Evolutionary conservation across 805 yeast species (phyloP).

Genomic region (Sugiyamaella floridensis): DNA sequence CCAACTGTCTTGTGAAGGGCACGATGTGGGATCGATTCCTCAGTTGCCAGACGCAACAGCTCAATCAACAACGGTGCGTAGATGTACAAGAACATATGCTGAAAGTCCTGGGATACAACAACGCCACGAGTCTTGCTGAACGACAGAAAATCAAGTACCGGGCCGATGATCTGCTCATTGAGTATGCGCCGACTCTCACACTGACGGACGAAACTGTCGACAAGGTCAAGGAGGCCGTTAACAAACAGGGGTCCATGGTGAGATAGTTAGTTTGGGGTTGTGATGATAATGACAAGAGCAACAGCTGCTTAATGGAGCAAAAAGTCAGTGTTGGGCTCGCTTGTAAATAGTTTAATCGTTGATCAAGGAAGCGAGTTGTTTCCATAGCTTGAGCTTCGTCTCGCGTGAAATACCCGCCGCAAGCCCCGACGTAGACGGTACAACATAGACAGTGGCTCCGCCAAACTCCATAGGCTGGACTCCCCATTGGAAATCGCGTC

Average conservation of each 20-base stretch:
- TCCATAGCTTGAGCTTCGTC: constrained; percentile 47
- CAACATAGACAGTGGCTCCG: constrained; percentile 41
- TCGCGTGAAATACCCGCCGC: constrained; percentile 45
- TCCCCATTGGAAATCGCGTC: constrained; percentile 49
- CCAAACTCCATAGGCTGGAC: constrained; percentile 28
- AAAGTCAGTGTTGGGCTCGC: too few species aligned
- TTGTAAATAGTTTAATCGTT: not conserved
- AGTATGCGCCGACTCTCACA: constrained; percentile 15
- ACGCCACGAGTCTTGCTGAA: constrained; percentile 14
- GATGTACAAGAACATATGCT: constrained; percentile 26
- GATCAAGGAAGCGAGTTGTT: constrained; percentile 27
- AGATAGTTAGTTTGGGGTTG: not conserved
- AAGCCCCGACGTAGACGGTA: constrained; percentile 69
- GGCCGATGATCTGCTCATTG: constrained; percentile 28
- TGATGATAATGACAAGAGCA: not conserved
- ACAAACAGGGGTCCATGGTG: not conserved
- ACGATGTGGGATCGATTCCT: constrained; percentile 19
- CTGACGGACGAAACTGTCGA: not conserved
- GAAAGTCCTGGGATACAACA: constrained; percentile 21
- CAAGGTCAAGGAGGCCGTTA: not conserved
- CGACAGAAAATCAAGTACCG: constrained; percentile 16
- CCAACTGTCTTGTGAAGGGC: constrained; percentile 25
- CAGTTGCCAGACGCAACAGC: constrained; percentile 21
- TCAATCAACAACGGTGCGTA: constrained; percentile 24
- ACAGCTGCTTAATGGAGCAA: too few species aligned